These are phyloP conservation scores for Nemania diffusa DNA, from an alignment of 2,329 filamentous ascomycete genomes.

Conservation along the genomic window DNA sequence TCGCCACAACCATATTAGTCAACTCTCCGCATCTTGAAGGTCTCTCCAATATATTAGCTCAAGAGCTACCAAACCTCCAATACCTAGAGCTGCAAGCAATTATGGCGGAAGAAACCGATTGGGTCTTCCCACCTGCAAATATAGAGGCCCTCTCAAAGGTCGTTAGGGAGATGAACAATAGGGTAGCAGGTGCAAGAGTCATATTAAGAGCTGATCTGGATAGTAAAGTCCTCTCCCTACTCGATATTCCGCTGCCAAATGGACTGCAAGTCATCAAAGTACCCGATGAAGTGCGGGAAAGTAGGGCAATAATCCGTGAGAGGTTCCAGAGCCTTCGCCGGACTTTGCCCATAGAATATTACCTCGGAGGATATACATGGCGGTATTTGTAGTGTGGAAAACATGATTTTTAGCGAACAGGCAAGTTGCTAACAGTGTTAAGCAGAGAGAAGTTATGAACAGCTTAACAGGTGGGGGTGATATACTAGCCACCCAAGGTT, in stretches of 20 bases:
- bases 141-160: not conserved
- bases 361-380: too few species aligned
- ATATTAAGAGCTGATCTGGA: conserved; percentile 16
- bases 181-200: conserved; percentile 2
- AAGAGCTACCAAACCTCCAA: conserved; percentile 6
- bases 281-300: conserved; percentile 8
- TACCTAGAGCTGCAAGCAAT: conserved; percentile 19
- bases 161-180: not conserved
- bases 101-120: not conserved
- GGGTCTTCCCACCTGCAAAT: not conserved
- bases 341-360: too few species aligned
- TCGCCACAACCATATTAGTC: not conserved
- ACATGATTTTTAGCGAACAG: too few species aligned
- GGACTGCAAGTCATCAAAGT: conserved; percentile 2
- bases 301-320: conserved; percentile 2
- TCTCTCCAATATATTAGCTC: conserved; percentile 8
- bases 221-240: not conserved
- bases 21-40: not conserved
- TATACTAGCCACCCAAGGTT: too few species aligned
- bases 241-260: conserved; percentile 11
- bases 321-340: not conserved
- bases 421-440: too few species aligned
- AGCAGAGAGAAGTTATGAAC: too few species aligned
- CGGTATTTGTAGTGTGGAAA: too few species aligned
- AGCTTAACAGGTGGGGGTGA: too few species aligned